A percentile compares a stretch with the other conserved stretches of the same genome.
phyloP scores from a whole-genome alignment of 805 yeast genomes.

The Hagleromyces aurorensis region DNA sequence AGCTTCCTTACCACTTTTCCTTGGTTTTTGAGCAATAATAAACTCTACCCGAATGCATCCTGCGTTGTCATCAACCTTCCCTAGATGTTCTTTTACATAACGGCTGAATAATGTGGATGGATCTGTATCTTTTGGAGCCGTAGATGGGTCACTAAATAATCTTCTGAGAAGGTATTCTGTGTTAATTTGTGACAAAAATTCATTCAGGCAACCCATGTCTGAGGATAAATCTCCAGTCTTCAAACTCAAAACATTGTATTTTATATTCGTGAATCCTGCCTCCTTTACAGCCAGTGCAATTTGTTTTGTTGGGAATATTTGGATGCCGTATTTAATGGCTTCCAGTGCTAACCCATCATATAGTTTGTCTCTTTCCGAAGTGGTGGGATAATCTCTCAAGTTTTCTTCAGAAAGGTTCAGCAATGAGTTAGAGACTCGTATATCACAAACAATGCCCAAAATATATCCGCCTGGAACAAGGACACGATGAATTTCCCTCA shows the following conservation, averaged over 20 bases:
- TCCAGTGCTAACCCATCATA: conserved; percentile 20
- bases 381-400: conserved; percentile 13
- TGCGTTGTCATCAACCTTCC: conserved; percentile 20
- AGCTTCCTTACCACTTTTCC: conserved; percentile 2
- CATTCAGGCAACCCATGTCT: conserved; percentile 26
- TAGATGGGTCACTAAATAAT: conserved; percentile 10
- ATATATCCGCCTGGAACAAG: conserved; percentile 27
- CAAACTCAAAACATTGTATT: conserved; percentile 21
- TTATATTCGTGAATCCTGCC: conserved; percentile 25
- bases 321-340: conserved; percentile 24
- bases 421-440: conserved; percentile 16
- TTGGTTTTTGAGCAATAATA: conserved; percentile 26
- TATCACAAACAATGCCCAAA: conserved; percentile 17
- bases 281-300: conserved; percentile 19
- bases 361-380: conserved; percentile 17
- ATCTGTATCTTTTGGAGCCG: conserved; percentile 13
- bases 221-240: conserved; percentile 24
- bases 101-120: conserved; percentile 19
- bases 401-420: conserved; percentile 3
- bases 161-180: conserved; percentile 17
- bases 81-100: conserved; percentile 25
- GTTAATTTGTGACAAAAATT: conserved; percentile 17
- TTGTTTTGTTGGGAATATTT: conserved; percentile 24
- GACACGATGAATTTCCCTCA: conserved; percentile 23
- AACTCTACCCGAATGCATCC: conserved; percentile 22